Evolutionary conservation across 805 yeast genomes (phyloP), one percentile per base, ranked within the genome.

Genomic region (Cyberlindnera mycetangii): DNA sequence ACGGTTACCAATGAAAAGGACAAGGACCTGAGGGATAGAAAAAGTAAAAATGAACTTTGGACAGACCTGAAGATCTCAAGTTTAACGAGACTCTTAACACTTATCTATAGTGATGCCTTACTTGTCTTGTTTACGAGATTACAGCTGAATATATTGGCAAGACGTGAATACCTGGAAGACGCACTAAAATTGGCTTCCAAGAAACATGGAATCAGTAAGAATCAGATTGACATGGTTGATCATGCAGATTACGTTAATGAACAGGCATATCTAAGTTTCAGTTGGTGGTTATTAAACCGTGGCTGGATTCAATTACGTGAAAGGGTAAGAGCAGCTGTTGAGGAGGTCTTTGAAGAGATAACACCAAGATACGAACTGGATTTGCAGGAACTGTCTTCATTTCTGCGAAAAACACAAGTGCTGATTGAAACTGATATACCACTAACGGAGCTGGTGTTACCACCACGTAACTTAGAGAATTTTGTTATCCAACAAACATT

Each of bases 251-350:
- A 83, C 58, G 65, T 75, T 27, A 73, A 83, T 31, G 93, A 85
- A 55, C 92, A 93, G 56, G 84, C 89, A 40, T 92, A 85, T 60
- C 70, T 92, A 37, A 84, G 95, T 0, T 76, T 89, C 50, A 83
- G 90, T 49, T 92, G 97, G 97, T 92, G 97, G 97, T 64, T 92
- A 37, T 70, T 92, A 40, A 89, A 92, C 62, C 78, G 81, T 51
- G 98, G 98, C 0, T 89, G 93, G 89, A 55, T 72, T 18, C 67
- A 71, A 27, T 66, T 87, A 28, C 71, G 78, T 18, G 66, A 70
- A 22, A 64, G 72, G 17, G 77, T 88, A 22, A 78, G 79, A 55
- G 59, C 63, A 1, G 67, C 76, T 4, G 90, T 92, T 4, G 71
- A 69, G 24, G 71, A 70, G 25, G 81, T 79, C 19, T 88, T 89